Evolutionary conservation across 805 yeast genomes (phyloP).

Genomic region (Saccharomycopsis sp.): DNA sequence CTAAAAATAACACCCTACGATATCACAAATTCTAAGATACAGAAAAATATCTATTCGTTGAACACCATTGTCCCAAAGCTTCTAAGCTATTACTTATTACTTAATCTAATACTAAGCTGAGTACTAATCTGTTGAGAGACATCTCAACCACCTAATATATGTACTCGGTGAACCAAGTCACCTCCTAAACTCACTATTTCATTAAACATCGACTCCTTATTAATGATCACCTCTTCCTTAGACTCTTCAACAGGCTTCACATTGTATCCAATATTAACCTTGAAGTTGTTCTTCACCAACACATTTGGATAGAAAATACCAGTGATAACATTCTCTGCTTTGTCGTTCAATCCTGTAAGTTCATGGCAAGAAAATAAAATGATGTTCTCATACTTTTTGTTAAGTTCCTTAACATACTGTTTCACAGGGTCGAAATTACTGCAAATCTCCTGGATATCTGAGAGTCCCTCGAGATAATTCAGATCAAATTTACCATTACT

Average conservation of each 20-base stretch:
- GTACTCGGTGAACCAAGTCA: constrained; percentile 45
- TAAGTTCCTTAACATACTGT: constrained; percentile 54
- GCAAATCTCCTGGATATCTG: constrained; percentile 34
- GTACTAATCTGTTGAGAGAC: too few relatives aligned
- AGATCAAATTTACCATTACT: constrained; percentile 23
- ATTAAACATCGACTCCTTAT: constrained; percentile 63
- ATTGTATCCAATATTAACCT: constrained; percentile 72
- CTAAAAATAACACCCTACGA: too few relatives aligned
- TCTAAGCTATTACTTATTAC: too few relatives aligned
- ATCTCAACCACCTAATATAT: not conserved
- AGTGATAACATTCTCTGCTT: constrained; percentile 59
- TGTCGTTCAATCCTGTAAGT: constrained; percentile 44
- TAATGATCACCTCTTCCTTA: constrained; percentile 48
- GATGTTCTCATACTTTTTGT: constrained; percentile 55
- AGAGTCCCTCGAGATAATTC: constrained; percentile 26
- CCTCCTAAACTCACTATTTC: constrained; percentile 70
- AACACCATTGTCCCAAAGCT: too few relatives aligned
- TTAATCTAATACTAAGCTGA: too few relatives aligned
- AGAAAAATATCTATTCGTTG: too few relatives aligned
- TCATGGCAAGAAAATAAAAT: constrained; percentile 63
- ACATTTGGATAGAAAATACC: constrained; percentile 76
- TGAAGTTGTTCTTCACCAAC: constrained; percentile 57
- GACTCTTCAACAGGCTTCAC: constrained; percentile 47
- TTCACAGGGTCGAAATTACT: constrained; percentile 55
- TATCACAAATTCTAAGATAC: too few relatives aligned